Base-by-base conservation (phyloP, 2,329 filamentous ascomycete genomes). In the Diaporthe citrichinensis region DNA sequence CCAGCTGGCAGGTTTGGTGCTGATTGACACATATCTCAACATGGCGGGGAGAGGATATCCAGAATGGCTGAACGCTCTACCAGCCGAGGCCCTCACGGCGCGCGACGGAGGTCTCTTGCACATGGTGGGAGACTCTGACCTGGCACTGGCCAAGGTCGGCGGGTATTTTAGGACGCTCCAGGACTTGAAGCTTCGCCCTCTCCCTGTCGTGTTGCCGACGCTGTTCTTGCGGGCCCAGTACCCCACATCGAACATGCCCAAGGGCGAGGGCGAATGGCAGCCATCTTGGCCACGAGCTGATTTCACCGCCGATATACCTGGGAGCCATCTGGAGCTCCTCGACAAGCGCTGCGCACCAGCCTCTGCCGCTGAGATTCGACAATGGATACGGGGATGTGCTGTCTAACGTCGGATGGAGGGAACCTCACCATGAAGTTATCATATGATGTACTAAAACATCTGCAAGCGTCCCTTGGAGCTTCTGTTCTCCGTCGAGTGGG, bases 11-110 rank as follows among this genome's bases (percentile, higher is more conserved):
- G 65, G 65, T 10, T 3, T 69, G 36, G 17, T 55, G 8, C 34
- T 69, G 34, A 69, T 69, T 12, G 65, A 69, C 14, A 69, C 65
- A 2, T 69, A 69, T 12, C 12, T 69, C 23, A 69, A 55, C 34
- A 55, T 41, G 34, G n/a, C 2, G 9, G 49, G 34, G 4, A 20
- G 9, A 23, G 4, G 31, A 4, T n/a, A 55, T 3, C 65, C 65
- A 41, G 65, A 69, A 3, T 69, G 65, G 65, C 9, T 69, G 4
- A 39, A 55, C 34, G 46, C 49, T 0, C 65, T 69, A 1, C 65
- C 65, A 1, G 65, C 65, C 1, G 65, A 69, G 49, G 34, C 65
- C 8, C 65, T 69, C 3, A 69, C n/a, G 9, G 14, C 34, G 1
- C 34, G n/a, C 0, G n/a, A 39, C 49, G 65, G 49, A 0, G 65